Conservation (phyloP, 495 filamentous ascomycete genomes). For the Lasiosphaeria hispida region DNA sequence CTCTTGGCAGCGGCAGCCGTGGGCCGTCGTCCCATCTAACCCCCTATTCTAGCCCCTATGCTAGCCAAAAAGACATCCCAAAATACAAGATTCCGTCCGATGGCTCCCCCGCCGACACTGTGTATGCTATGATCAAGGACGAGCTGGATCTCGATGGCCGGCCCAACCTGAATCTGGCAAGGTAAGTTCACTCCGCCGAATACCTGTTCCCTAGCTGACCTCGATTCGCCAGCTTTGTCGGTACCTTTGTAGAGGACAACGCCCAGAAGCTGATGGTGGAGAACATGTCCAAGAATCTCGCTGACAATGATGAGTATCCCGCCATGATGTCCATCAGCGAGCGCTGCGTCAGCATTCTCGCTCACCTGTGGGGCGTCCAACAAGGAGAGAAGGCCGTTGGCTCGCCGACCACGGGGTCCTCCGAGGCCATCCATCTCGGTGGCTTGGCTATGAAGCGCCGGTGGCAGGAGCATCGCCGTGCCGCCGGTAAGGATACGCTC, state of each 20-base stretch:
- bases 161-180: slow-evolving; percentile 68
- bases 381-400: slow-evolving; percentile 67
- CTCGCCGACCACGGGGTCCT: slow-evolving; percentile 69
- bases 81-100: slow-evolving; percentile 64
- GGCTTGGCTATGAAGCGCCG: slow-evolving; percentile 76
- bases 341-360: slow-evolving; percentile 68
- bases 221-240: slow-evolving; percentile 54
- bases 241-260: slow-evolving; percentile 68
- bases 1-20: slow-evolving; percentile 39
- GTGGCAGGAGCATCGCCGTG: slow-evolving; percentile 66
- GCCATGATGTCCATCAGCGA: slow-evolving; percentile 71
- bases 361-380: slow-evolving; percentile 65
- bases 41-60: slow-evolving; percentile 63
- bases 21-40: slow-evolving; percentile 49
- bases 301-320: slow-evolving; percentile 74
- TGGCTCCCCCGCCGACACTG: slow-evolving; percentile 61
- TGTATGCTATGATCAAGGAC: slow-evolving; percentile 68
- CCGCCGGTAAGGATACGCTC: slow-evolving; percentile 58
- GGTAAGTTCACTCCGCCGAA: not conserved
- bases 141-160: slow-evolving; percentile 71
- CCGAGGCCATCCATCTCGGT: slow-evolving; percentile 72
- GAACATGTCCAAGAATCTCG: slow-evolving; percentile 66
- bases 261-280: slow-evolving; percentile 64
- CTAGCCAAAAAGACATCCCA: slow-evolving; percentile 58
- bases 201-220: no score